Evolutionary conservation across 2,329 filamentous ascomycete species (phyloP).

Genomic region (Scedosporium apiospermum): DNA sequence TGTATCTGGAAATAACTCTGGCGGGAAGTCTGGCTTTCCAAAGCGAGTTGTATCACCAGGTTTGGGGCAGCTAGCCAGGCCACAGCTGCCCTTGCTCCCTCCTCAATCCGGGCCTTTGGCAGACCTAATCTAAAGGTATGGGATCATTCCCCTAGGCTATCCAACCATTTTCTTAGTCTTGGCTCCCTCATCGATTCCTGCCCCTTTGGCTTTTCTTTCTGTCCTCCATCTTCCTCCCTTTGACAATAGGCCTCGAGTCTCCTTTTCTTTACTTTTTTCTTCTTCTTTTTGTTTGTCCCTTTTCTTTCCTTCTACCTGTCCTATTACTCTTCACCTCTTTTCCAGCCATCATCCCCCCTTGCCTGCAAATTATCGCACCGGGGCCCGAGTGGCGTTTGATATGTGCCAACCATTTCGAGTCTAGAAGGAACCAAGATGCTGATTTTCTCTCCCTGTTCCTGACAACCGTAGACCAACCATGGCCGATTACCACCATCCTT

Average conservation of each 20-base stretch:
- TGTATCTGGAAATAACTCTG: not conserved
- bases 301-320: not conserved
- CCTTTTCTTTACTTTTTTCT: not conserved
- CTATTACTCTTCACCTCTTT: not conserved
- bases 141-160: not conserved
- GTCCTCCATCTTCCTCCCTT: not conserved
- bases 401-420: conserved; percentile 3
- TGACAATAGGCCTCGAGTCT: not conserved
- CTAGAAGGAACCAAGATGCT: conserved; percentile 17
- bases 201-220: not conserved
- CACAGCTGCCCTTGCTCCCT: conserved; percentile 3
- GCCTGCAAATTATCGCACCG: conserved; percentile 1
- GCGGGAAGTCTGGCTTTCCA: not conserved
- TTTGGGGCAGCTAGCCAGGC: conserved; percentile 3
- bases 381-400: not conserved
- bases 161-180: not conserved
- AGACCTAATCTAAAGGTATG: conserved; percentile 7
- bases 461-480: conserved; percentile 26
- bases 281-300: not conserved
- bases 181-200: not conserved
- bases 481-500: conserved; percentile 46
- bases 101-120: not conserved
- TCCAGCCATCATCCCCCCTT: not conserved
- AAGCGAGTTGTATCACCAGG: not conserved
- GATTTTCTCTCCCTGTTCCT: conserved; percentile 8